phyloP scores from a whole-genome alignment of 1,284 basidiomycete genomes.

The Apiotrichum laibachii region DNA sequence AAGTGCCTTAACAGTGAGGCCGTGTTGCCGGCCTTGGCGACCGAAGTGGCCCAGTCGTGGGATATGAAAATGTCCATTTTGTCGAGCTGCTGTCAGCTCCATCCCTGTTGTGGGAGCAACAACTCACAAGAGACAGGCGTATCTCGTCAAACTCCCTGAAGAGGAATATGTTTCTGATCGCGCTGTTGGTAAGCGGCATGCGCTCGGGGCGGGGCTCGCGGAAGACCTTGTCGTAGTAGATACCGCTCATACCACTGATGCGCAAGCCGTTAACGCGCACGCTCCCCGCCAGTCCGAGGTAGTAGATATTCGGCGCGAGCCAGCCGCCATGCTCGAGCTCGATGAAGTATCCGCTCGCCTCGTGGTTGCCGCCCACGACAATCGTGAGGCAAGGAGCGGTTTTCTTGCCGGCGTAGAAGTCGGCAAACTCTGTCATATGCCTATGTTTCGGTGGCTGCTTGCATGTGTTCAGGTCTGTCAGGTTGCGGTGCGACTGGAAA shows the following conservation, averaged over 20 bases:
- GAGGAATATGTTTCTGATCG: too few relatives aligned
- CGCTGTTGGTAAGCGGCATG: too few relatives aligned
- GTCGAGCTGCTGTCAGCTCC: too few relatives aligned
- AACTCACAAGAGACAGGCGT: too few relatives aligned
- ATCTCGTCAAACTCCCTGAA: too few relatives aligned
- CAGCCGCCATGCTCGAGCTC: constrained; percentile 95
- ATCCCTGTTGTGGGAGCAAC: too few relatives aligned
- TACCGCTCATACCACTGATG: constrained; percentile 87
- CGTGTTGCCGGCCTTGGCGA: too few relatives aligned
- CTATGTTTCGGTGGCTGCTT: constrained; percentile 87
- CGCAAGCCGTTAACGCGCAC: constrained; percentile 80
- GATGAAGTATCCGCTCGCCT: constrained; percentile 94
- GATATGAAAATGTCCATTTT: too few relatives aligned
- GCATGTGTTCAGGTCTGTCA: constrained; percentile 80
- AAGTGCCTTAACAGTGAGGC: too few relatives aligned
- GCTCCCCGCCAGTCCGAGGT: constrained; percentile 85
- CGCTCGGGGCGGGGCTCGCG: too few relatives aligned
- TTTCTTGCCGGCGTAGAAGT: constrained; percentile 83
- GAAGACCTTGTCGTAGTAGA: constrained; percentile 63
- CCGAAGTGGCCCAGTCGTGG: too few relatives aligned
- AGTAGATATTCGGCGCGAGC: constrained; percentile 96
- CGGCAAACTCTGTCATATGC: constrained; percentile 74
- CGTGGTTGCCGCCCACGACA: constrained; percentile 98
- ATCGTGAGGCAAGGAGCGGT: constrained; percentile 82
- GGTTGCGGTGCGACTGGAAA: constrained; percentile 81